Evolutionary conservation across 2,329 filamentous ascomycete species (phyloP).

Genomic region (Aspergillus fischeri): DNA sequence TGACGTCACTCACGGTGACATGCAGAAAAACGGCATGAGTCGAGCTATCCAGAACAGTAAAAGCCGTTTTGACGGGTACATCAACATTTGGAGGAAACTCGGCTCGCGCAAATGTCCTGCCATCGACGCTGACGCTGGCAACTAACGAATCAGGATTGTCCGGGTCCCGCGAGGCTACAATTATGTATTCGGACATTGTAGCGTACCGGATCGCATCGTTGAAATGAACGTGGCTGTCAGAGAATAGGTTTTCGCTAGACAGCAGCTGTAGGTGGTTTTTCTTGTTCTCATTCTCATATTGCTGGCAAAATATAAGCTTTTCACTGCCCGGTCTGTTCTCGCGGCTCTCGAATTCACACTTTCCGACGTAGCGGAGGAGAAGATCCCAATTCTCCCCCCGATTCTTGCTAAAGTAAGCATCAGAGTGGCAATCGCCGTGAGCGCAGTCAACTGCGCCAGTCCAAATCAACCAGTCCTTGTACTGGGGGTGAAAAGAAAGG

Average conservation of each 20-base stretch:
- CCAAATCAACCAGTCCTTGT: conserved; percentile 91
- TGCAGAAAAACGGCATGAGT: conserved; percentile 94
- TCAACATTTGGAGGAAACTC: conserved; percentile 83
- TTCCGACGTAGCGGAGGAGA: conserved; percentile 68
- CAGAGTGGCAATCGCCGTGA: conserved; percentile 61
- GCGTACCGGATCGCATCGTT: conserved; percentile 78
- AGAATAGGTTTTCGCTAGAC: conserved; percentile 75
- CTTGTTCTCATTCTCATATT: conserved; percentile 59
- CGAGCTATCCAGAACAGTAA: conserved; percentile 91
- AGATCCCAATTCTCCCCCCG: conserved; percentile 75
- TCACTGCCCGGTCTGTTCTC: conserved; percentile 57
- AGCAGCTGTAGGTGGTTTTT: conserved; percentile 65
- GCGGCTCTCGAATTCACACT: conserved; percentile 81
- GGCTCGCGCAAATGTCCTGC: conserved; percentile 73
- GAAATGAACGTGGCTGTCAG: conserved; percentile 60
- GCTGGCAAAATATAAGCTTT: conserved; percentile 62
- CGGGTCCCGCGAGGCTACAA: conserved; percentile 67
- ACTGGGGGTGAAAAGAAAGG: conserved; percentile 75
- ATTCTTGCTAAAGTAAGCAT: conserved; percentile 73
- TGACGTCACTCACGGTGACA: conserved; percentile 68
- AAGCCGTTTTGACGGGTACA: conserved; percentile 72
- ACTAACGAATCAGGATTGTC: conserved; percentile 66
- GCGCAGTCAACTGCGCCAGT: conserved; percentile 68
- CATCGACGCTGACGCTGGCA: conserved; percentile 81
- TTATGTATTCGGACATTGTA: conserved; percentile 94